Evolutionary conservation across 192 early-diverging fungal genomes (phyloP).

Genomic region (Coemansia guatemalensis): DNA sequence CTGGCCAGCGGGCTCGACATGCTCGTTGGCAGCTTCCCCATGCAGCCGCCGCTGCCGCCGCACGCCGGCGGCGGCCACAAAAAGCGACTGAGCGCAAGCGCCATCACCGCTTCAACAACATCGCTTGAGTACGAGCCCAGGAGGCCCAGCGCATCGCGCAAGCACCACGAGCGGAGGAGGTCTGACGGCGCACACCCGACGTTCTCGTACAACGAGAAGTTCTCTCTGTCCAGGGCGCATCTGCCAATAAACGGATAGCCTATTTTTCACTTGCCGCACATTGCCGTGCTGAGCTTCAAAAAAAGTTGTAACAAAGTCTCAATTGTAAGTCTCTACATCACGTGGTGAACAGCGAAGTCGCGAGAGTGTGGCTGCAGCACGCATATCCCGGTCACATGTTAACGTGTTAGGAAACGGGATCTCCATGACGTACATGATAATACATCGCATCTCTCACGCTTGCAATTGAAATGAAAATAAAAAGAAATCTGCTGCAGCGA

Average conservation of each 20-base stretch:
- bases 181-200: neutral
- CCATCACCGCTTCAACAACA: neutral
- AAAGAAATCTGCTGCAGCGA: constrained; percentile 4
- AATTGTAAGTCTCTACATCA: no score
- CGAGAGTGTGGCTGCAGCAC: no score
- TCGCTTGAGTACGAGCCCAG: neutral
- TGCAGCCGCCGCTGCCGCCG: neutral
- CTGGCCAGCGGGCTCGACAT: neutral
- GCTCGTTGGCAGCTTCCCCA: constrained; percentile 10
- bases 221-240: constrained; percentile 36
- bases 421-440: neutral
- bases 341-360: no score
- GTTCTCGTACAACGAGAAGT: constrained; percentile 19
- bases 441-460: neutral
- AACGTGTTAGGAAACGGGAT: no score
- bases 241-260: constrained; percentile 23
- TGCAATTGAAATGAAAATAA: constrained; percentile 2
- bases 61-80: neutral
- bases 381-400: no score
- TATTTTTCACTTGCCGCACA: neutral
- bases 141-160: neutral
- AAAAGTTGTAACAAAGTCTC: no score
- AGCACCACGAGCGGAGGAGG: constrained; percentile 6
- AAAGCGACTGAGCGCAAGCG: neutral
- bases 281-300: neutral